Conservation (phyloP, 106 monocot species). For the Amphibolis antarctica region DNA sequence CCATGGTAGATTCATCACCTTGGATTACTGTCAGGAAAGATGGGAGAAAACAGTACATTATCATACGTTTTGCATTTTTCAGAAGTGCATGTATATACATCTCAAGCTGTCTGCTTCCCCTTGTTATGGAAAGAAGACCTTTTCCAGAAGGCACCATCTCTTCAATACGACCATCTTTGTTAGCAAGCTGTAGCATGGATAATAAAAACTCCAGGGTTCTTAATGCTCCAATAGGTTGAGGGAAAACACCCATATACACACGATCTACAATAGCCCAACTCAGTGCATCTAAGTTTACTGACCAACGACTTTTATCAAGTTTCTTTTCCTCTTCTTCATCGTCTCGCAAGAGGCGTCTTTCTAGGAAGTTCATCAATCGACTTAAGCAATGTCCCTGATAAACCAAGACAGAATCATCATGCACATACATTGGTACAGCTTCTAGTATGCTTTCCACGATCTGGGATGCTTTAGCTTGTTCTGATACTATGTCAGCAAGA, state of each 20-base stretch:
- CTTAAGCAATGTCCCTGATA: constrained; percentile 91
- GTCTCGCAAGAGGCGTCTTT: constrained; percentile 76
- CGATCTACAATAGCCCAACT: constrained; percentile 91
- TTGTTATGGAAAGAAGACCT: constrained; percentile 74
- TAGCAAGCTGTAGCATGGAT: constrained; percentile 96
- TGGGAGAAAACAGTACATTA: constrained; percentile 96
- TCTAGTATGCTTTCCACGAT: constrained; percentile 74
- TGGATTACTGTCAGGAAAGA: constrained; percentile 54
- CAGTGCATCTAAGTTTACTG: constrained; percentile 72
- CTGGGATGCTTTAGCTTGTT: constrained; percentile 73
- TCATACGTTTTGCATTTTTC: constrained; percentile 89
- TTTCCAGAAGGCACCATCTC: constrained; percentile 68
- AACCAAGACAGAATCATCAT: constrained; percentile 65
- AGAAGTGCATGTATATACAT: constrained; percentile 77
- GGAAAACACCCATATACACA: constrained; percentile 89
- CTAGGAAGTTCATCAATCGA: constrained; percentile 90
- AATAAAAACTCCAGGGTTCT: constrained; percentile 81
- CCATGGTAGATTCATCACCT: constrained; percentile 45
- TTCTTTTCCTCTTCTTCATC: constrained; percentile 90
- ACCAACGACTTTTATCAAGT: constrained; percentile 91
- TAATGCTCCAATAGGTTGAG: constrained; percentile 64
- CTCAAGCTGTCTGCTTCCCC: constrained; percentile 72
- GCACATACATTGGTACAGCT: constrained; percentile 64
- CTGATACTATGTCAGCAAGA: constrained; percentile 79
- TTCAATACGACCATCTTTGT: constrained; percentile 88